Conservation (phyloP, 352 stramenopile genomes). For the Pythium angustatum region DNA sequence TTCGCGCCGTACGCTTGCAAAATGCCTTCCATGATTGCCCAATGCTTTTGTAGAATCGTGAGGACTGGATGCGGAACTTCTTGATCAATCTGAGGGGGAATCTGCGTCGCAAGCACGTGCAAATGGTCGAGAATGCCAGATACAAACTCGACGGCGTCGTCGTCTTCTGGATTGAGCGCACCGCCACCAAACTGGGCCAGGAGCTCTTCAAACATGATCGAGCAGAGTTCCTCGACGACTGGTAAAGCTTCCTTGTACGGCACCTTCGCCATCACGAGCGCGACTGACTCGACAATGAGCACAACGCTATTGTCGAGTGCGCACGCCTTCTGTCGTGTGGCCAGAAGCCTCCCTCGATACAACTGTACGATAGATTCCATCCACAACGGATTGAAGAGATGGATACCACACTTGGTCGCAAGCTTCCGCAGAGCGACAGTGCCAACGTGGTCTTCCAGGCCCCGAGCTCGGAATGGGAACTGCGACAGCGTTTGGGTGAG, state of each 20-base stretch:
- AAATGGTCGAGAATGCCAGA: slow-evolving; percentile 65
- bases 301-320: slow-evolving; percentile 49
- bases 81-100: slow-evolving; percentile 68
- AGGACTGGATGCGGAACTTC: slow-evolving; percentile 59
- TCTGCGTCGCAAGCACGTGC: slow-evolving; percentile 49
- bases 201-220: slow-evolving; percentile 70
- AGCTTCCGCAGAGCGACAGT: slow-evolving; percentile 71
- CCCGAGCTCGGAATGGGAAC: slow-evolving; percentile 48
- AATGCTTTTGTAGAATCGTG: slow-evolving; percentile 56
- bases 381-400: slow-evolving; percentile 71
- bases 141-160: slow-evolving; percentile 53
- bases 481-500: slow-evolving; percentile 35
- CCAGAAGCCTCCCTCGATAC: slow-evolving; percentile 48
- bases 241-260: slow-evolving; percentile 64
- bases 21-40: slow-evolving; percentile 53
- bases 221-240: slow-evolving; percentile 60
- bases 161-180: slow-evolving; percentile 46
- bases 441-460: slow-evolving; percentile 68
- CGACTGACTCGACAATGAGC: slow-evolving; percentile 72
- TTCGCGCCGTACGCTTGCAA: slow-evolving; percentile 47
- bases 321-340: slow-evolving; percentile 25
- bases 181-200: slow-evolving; percentile 44
- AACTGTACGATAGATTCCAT: slow-evolving; percentile 69
- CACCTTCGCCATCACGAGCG: slow-evolving; percentile 62
- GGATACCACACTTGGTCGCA: slow-evolving; percentile 53